Percentiles rank a stretch among this genome's conserved stretches.
These are phyloP conservation scores for Torulaspora quercuum DNA, from an alignment of 805 yeast species.

Conservation along the genomic window DNA sequence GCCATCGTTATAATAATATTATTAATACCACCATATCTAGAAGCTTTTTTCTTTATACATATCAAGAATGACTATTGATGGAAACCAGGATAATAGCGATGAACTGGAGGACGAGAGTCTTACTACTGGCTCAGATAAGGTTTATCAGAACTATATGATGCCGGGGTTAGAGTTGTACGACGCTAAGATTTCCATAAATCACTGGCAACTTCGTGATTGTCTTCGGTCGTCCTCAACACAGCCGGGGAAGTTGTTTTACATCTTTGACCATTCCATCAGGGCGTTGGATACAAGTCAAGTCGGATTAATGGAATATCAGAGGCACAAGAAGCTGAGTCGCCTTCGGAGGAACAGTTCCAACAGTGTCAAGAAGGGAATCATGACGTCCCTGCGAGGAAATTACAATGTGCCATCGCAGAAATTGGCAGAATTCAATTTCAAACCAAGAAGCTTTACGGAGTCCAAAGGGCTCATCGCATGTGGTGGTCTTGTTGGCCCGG, in stretches of 20 bases:
- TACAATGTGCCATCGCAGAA: constrained; percentile 31
- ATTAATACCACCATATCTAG: too few relatives aligned
- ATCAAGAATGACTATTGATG: constrained; percentile 22
- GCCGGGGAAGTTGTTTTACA: constrained; percentile 51
- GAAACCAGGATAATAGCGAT: constrained; percentile 18
- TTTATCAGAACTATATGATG: constrained; percentile 35
- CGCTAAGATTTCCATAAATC: constrained; percentile 38
- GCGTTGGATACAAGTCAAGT: constrained; percentile 38
- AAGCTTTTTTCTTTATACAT: constrained; percentile 6
- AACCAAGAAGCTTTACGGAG: constrained; percentile 68
- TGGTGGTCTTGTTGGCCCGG: constrained; percentile 49
- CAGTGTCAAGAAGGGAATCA: constrained; percentile 5
- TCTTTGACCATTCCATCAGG: constrained; percentile 53
- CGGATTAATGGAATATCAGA: constrained; percentile 6
- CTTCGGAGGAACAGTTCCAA: constrained; percentile 13
- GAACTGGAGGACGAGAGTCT: constrained; percentile 26
- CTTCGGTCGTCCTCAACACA: constrained; percentile 48
- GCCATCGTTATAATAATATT: constrained; percentile 4
- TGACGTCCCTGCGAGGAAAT: constrained; percentile 5
- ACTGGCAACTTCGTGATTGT: constrained; percentile 84
- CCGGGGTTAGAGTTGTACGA: constrained; percentile 33
- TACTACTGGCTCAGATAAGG: constrained; percentile 31
- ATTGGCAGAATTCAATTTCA: constrained; percentile 53
- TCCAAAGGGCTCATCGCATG: constrained; percentile 50
- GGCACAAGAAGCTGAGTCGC: constrained; percentile 7